Base-by-base conservation (phyloP, 352 stramenopile species). In the Globisporangium irregulare region DNA sequence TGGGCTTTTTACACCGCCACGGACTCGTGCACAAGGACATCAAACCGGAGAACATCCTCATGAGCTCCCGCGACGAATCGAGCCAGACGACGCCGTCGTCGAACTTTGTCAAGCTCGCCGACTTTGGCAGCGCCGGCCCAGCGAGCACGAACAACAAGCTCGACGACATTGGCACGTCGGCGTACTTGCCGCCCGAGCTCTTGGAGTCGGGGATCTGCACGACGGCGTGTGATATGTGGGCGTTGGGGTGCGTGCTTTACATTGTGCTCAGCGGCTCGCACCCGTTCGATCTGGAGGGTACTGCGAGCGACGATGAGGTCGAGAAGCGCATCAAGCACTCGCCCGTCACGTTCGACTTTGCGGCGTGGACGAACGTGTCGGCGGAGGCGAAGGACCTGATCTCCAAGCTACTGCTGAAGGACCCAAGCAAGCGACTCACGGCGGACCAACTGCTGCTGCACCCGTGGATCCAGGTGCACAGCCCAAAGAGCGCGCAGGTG, bases 161-260 rank as follows among this genome's bases (percentile, higher is more conserved):
- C 1, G 84, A 93, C 62, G 83, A 92, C 57, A 82, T 93, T 65
- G 87, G 87, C 48, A 95, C 87, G 65, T 77, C 75, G 9, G 85
- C 81, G 18, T 95, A 95, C 41, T 48, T 89, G 59, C 67, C 87
- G 20, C 87, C 87, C 18, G 87, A 95, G 73, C 54, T 92, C 15
- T 66, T 93, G 12, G 71, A 75, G 3, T 76, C 70, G 7, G 80
- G 79, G 3, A 46, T 80, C 2, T 93, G 83, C 70, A 90, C 85
- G 0, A 79, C 77, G 9, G 82, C 80, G 12, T 87, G 79, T 22
- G 87, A 95, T 74, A 90, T 93, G 78, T 95, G 87, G 87, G 79
- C 84, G 0, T 72, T 98, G 9, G 95, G 95, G 34, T 94, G 96
- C 51, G 97, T 98, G 77, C 79, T 98, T 6, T 98, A 98, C 77